These are phyloP conservation scores for Pharus latifolius DNA, from an alignment of 176 grass and related monocot species.

Conservation along the genomic window DNA sequence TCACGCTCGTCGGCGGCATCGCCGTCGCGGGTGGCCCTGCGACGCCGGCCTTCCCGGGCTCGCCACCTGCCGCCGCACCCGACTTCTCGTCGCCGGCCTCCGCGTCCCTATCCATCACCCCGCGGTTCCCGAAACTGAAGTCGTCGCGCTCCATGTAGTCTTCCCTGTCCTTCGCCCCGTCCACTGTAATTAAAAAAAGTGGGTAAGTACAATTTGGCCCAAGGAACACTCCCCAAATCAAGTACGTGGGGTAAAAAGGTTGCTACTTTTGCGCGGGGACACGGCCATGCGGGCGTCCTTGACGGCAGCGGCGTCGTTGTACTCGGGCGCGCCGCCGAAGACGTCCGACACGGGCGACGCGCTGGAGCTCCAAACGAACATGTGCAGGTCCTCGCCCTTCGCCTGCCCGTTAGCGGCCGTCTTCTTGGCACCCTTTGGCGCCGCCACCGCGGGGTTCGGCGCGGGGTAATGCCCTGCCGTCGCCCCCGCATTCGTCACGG, in stretches of 20 bases:
- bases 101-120: slow-evolving; percentile 37
- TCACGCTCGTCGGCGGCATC: slow-evolving; percentile 96
- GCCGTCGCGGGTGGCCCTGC: slow-evolving; percentile 22
- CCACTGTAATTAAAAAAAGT: slow-evolving; percentile 33
- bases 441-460: slow-evolving; percentile 68
- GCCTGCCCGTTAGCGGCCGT: slow-evolving; percentile 61
- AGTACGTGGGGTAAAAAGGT: background rate
- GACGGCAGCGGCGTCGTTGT: slow-evolving; percentile 41
- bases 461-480: slow-evolving; percentile 42
- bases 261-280: slow-evolving; percentile 73
- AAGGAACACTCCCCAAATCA: slow-evolving; percentile 2
- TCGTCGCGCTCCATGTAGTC: slow-evolving; percentile 68
- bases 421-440: slow-evolving; percentile 19
- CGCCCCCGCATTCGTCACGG: slow-evolving; percentile 1
- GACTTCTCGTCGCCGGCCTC: slow-evolving; percentile 70
- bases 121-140: slow-evolving; percentile 87
- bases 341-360: slow-evolving; percentile 93
- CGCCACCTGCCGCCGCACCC: background rate
- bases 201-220: slow-evolving; percentile 3
- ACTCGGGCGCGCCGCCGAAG: slow-evolving; percentile 81
- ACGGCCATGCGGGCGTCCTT: slow-evolving; percentile 39
- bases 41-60: slow-evolving; percentile 2
- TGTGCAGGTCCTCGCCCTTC: slow-evolving; percentile 89
- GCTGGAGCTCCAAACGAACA: slow-evolving; percentile 99
- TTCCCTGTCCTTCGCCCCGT: slow-evolving; percentile 42